Percentiles rank a stretch among this genome's conserved stretches.
Conservation (phyloP, 306 rosid species). For the Begonia peltatifolia region DNA sequence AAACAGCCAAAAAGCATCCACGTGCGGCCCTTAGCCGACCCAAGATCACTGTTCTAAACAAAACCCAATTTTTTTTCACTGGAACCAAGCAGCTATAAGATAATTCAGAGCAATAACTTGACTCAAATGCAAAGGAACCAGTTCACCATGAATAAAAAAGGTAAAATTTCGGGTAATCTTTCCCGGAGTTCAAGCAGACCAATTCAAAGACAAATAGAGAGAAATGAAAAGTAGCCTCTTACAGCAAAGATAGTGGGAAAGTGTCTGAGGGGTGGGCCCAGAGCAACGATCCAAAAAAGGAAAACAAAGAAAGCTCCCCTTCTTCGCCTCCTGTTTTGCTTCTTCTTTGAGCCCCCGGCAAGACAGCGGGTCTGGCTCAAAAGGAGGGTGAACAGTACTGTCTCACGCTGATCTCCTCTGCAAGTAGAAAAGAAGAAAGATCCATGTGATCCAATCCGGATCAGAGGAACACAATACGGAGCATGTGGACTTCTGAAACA, state of each 20-base stretch:
- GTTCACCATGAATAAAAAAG: slow-evolving; percentile 21
- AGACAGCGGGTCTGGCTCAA: no score
- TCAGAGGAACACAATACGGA: slow-evolving; percentile 77
- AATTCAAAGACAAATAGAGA: slow-evolving; percentile 26
- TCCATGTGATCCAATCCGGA: slow-evolving; percentile 94
- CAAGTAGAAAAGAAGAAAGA: slow-evolving; percentile 48
- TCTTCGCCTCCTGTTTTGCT: slow-evolving; percentile 30
- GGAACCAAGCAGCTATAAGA: slow-evolving; percentile 10
- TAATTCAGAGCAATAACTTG: slow-evolving; percentile 14
- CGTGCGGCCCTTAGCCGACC: slow-evolving; percentile 4
- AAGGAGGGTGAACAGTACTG: neutral
- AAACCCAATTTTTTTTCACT: slow-evolving; percentile 12
- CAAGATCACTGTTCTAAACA: slow-evolving; percentile 5
- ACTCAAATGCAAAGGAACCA: slow-evolving; percentile 21
- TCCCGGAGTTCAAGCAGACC: slow-evolving; percentile 19
- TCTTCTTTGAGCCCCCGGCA: slow-evolving; percentile 16
- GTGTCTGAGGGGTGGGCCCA: slow-evolving; percentile 29
- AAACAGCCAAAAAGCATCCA: slow-evolving; percentile 15
- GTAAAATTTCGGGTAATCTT: slow-evolving; percentile 14
- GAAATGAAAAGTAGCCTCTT: slow-evolving; percentile 14
- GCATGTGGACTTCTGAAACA: slow-evolving; percentile 60
- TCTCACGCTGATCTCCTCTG: slow-evolving; percentile 15
- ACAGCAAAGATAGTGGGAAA: slow-evolving; percentile 20
- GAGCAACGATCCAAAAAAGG: slow-evolving; percentile 26
- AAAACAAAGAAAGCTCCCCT: slow-evolving; percentile 41